Percentiles rank a stretch among this genome's conserved stretches.
Conservation (phyloP, 1,284 basidiomycete genomes). For the Taiwanofungus camphoratus region DNA sequence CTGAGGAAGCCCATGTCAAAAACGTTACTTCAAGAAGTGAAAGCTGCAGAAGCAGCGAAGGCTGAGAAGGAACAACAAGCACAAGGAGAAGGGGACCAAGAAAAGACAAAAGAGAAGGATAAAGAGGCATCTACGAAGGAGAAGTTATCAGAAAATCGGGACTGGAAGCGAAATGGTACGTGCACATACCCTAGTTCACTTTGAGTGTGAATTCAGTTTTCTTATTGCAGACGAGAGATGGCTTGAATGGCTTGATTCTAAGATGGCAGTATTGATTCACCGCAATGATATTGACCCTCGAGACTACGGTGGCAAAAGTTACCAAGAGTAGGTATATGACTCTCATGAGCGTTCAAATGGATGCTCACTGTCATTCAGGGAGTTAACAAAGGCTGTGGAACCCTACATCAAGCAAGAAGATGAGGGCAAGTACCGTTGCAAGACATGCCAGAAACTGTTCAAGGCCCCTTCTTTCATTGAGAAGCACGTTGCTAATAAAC, state of each 20-base stretch:
- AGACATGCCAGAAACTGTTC: slow-evolving; percentile 92
- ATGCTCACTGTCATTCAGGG: slow-evolving; percentile 41
- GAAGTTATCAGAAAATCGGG: slow-evolving; percentile 40
- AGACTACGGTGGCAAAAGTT: slow-evolving; percentile 83
- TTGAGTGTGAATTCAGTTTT: not conserved
- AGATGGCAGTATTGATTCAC: slow-evolving; percentile 72
- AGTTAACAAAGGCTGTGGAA: slow-evolving; percentile 72
- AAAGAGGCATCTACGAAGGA: slow-evolving; percentile 31
- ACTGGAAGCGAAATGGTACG: slow-evolving; percentile 69
- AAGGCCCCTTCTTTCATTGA: slow-evolving; percentile 93
- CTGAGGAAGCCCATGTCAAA: slow-evolving; percentile 68
- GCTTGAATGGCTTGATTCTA: slow-evolving; percentile 83
- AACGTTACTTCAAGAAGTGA: slow-evolving; percentile 50
- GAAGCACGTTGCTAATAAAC: slow-evolving; percentile 90
- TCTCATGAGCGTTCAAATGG: slow-evolving; percentile 1
- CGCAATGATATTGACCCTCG: slow-evolving; percentile 74
- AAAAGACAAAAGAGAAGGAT: slow-evolving; percentile 22
- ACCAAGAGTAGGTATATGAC: slow-evolving; percentile 70
- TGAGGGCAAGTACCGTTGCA: slow-evolving; percentile 92
- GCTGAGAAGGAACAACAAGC: slow-evolving; percentile 33
- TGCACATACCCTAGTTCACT: slow-evolving; percentile 7
- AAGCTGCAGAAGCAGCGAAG: slow-evolving; percentile 39
- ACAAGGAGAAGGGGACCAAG: slow-evolving; percentile 35
- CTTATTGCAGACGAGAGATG: slow-evolving; percentile 68
- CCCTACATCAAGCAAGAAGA: slow-evolving; percentile 89